Conservation (phyloP, 495 filamentous ascomycete species). For the Tuber calosporum region DNA sequence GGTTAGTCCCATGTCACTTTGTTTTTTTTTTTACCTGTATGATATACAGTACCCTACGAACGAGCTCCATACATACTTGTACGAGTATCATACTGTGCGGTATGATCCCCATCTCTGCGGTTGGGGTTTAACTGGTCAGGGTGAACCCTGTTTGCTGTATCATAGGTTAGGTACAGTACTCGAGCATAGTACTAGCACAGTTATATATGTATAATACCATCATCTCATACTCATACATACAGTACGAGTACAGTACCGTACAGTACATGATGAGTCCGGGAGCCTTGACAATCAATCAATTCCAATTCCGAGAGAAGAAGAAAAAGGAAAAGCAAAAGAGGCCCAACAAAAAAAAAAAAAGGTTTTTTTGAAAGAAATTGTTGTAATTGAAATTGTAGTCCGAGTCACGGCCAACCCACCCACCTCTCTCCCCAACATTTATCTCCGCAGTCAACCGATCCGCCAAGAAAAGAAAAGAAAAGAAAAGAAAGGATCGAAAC, state of each 20-base stretch:
- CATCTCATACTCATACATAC: neutral
- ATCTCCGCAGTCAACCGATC: neutral
- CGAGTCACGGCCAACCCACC: neutral
- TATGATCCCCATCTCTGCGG: neutral
- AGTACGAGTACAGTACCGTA: too few relatives aligned
- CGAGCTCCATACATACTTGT: too few relatives aligned
- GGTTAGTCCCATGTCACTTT: too few relatives aligned
- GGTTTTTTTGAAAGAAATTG: neutral
- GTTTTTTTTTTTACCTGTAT: too few relatives aligned
- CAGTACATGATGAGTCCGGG: neutral
- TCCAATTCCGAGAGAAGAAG: neutral
- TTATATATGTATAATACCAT: too few relatives aligned
- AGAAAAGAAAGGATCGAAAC: neutral
- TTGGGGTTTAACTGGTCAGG: slow-evolving; percentile 1
- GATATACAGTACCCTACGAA: too few relatives aligned
- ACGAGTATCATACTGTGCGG: too few relatives aligned
- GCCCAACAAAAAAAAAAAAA: neutral
- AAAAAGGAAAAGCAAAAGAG: neutral
- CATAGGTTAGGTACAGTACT: neutral
- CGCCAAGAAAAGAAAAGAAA: neutral
- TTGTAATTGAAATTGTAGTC: neutral
- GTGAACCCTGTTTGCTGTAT: neutral
- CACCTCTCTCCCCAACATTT: neutral
- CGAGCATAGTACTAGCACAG: too few relatives aligned
- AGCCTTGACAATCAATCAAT: neutral